Conservation (phyloP, 331 rosid genomes). For the Rosa hybrid region DNA sequence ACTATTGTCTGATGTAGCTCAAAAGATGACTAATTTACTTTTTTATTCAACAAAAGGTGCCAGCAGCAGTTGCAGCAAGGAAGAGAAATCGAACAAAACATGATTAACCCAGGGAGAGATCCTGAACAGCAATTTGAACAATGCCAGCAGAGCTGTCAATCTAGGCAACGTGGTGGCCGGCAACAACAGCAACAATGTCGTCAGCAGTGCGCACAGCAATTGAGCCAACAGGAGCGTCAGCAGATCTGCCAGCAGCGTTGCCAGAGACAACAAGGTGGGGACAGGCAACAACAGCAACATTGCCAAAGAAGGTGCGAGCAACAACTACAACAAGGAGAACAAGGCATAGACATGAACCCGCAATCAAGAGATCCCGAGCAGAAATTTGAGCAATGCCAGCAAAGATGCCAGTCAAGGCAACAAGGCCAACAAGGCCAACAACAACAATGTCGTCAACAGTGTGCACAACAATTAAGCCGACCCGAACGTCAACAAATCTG, state of each 20-base stretch:
- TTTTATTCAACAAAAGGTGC: neutral
- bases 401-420: neutral
- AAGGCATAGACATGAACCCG: neutral
- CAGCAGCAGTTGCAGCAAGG: neutral
- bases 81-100: neutral
- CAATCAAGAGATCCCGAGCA: neutral
- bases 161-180: neutral
- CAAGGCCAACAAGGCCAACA: neutral
- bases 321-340: neutral
- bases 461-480: neutral
- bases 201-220: neutral
- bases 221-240: neutral
- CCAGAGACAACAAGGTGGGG: neutral
- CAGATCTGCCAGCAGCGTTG: neutral
- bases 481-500: neutral
- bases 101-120: neutral
- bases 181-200: neutral
- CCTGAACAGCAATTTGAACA: neutral
- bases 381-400: slow-evolving; percentile 1
- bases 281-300: neutral
- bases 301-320: slow-evolving; percentile 11
- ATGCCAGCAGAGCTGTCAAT: slow-evolving; percentile 17
- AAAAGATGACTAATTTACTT: neutral
- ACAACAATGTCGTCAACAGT: neutral
- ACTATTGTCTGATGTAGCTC: neutral